These are phyloP conservation scores for Polytrichum formosum DNA, from an alignment of 225 moss, liverwort and hornwort species.

Conservation along the genomic window DNA sequence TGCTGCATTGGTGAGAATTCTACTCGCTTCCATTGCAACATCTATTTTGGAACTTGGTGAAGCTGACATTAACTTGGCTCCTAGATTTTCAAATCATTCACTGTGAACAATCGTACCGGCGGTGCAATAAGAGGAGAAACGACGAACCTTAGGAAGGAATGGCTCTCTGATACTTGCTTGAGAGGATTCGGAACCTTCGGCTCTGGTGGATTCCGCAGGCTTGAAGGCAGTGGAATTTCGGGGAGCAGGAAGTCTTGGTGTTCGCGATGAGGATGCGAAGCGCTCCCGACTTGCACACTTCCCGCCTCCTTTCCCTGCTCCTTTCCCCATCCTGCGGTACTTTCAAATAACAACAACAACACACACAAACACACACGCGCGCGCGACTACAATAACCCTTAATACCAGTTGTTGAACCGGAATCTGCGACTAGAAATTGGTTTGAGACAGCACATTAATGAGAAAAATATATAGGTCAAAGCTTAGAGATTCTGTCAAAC, in stretches of 20 bases:
- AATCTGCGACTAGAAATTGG: not conserved
- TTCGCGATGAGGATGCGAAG: conserved; percentile 7
- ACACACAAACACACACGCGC: conserved; percentile 4
- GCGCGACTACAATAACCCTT: not conserved
- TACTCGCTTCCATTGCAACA: too few species aligned
- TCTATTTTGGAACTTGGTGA: too few species aligned
- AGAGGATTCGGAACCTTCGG: not conserved
- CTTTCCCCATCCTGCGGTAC: conserved; percentile 15
- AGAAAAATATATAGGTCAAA: not conserved
- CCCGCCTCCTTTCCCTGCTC: conserved; percentile 19
- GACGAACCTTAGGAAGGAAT: conserved; percentile 16
- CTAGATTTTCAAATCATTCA: too few species aligned
- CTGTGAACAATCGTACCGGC: too few species aligned
- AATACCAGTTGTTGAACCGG: not conserved
- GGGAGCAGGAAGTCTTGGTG: conserved; percentile 16
- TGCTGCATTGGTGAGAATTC: too few species aligned
- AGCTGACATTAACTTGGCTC: too few species aligned
- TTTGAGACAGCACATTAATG: too few species aligned
- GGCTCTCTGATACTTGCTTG: conserved; percentile 14
- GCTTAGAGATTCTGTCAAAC: not conserved
- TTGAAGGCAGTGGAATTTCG: not conserved
- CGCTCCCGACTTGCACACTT: conserved; percentile 27
- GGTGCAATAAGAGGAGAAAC: not conserved
- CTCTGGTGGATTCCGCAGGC: conserved; percentile 1
- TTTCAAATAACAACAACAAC: not conserved